Conservation (phyloP, 2,329 filamentous ascomycete species). For the Chaetomium sp. region DNA sequence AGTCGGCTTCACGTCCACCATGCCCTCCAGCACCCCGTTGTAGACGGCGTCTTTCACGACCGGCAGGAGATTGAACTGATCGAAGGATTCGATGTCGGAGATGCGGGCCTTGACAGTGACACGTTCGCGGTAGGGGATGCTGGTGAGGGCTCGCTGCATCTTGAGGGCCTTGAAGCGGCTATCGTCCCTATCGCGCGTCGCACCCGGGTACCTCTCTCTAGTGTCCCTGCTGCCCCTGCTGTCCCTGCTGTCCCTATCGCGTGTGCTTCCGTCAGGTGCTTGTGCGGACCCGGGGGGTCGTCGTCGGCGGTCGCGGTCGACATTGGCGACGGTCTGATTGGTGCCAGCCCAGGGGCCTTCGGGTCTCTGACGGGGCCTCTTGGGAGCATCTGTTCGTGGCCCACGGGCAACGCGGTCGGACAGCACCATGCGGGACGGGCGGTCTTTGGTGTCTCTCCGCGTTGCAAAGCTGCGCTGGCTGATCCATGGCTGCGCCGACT, state of each 20-base stretch:
- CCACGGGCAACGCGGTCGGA: conserved; percentile 54
- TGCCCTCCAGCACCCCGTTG: conserved; percentile 71
- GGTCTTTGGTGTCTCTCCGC: conserved; percentile 38
- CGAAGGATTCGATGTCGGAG: conserved; percentile 73
- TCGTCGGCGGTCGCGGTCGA: conserved; percentile 36
- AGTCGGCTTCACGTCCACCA: conserved; percentile 78
- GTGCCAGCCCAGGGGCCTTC: conserved; percentile 58
- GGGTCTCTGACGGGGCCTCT: conserved; percentile 43
- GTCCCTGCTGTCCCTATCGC: conserved; percentile 4
- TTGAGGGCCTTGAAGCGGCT: conserved; percentile 79
- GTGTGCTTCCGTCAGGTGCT: neutral
- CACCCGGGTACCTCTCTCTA: conserved; percentile 38
- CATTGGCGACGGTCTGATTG: conserved; percentile 55
- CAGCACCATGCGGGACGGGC: conserved; percentile 61
- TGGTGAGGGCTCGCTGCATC: conserved; percentile 82
- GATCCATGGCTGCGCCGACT: conserved; percentile 39
- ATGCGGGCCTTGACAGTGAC: conserved; percentile 56
- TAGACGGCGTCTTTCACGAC: conserved; percentile 69
- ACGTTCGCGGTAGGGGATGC: conserved; percentile 73
- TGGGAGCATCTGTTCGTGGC: conserved; percentile 40
- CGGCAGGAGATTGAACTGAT: conserved; percentile 76
- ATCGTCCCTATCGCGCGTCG: conserved; percentile 42
- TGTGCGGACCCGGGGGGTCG: conserved; percentile 17
- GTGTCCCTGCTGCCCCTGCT: conserved; percentile 25
- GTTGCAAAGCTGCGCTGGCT: conserved; percentile 43